Conservation (phyloP, 2,329 filamentous ascomycete genomes). For the Lachnellula occidentalis region DNA sequence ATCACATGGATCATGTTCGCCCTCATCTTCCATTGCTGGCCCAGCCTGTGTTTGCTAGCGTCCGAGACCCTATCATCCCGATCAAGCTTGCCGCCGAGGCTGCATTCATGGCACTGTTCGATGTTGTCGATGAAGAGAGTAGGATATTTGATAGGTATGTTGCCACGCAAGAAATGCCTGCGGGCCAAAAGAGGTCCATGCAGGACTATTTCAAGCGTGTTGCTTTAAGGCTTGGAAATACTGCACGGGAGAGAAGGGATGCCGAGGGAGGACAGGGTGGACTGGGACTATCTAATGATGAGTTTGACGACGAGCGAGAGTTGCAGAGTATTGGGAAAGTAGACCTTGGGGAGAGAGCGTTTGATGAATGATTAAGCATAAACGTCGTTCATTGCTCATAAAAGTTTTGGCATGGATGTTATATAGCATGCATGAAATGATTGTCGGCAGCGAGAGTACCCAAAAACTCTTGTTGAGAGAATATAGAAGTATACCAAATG, state of each 20-base stretch:
- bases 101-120: conserved; percentile 86
- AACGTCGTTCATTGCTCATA: not conserved
- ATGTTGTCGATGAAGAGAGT: conserved; percentile 79
- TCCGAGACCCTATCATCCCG: conserved; percentile 87
- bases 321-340: conserved; percentile 93
- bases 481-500: too few species aligned
- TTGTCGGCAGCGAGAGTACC: not conserved
- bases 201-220: conserved; percentile 96
- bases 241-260: conserved; percentile 82
- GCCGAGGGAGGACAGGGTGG: conserved; percentile 87
- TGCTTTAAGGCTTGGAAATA: conserved; percentile 73
- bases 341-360: conserved; percentile 59
- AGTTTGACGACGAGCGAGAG: conserved; percentile 90
- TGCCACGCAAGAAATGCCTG: conserved; percentile 59
- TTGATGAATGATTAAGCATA: conserved; percentile 25
- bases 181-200: conserved; percentile 82
- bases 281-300: conserved; percentile 80
- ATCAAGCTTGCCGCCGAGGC: conserved; percentile 94
- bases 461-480: not conserved
- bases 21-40: conserved; percentile 78
- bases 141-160: conserved; percentile 91
- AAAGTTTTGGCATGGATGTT: not conserved
- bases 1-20: conserved; percentile 72
- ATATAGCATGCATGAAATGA: not conserved
- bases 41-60: conserved; percentile 78